These are phyloP conservation scores for Maudiozyma humilis DNA, from an alignment of 1,139 yeast species.

Conservation along the genomic window DNA sequence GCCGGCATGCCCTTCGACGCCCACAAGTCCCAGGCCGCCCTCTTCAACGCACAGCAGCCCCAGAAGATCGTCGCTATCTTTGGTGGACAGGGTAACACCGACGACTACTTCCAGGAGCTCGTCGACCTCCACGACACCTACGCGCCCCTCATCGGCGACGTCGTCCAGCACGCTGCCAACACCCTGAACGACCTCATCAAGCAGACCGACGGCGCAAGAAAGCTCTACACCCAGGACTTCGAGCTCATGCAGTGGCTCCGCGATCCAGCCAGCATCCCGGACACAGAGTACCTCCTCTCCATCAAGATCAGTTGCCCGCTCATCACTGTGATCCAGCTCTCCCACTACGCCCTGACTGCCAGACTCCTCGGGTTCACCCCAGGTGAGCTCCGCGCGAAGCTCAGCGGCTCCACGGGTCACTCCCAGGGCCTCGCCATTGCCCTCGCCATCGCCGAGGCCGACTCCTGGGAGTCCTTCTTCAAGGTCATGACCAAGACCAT, in stretches of 20 bases:
- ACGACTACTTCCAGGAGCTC: slow-evolving; percentile 94
- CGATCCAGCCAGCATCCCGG: slow-evolving; percentile 80
- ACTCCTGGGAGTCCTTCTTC: slow-evolving; percentile 77
- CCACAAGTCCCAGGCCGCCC: slow-evolving; percentile 48
- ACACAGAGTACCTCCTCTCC: slow-evolving; percentile 74
- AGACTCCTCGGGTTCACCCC: slow-evolving; percentile 81
- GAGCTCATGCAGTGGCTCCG: slow-evolving; percentile 83
- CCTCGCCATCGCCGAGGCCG: slow-evolving; percentile 78
- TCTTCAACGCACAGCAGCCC: slow-evolving; percentile 48
- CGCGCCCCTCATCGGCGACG: slow-evolving; percentile 64
- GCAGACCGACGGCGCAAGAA: slow-evolving; percentile 69
- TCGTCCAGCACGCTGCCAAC: slow-evolving; percentile 60
- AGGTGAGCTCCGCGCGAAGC: slow-evolving; percentile 66
- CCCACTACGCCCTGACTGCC: slow-evolving; percentile 86
- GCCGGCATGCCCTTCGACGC: slow-evolving; percentile 42
- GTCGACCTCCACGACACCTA: slow-evolving; percentile 75
- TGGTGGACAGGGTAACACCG: slow-evolving; percentile 99
- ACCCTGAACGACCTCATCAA: slow-evolving; percentile 62
- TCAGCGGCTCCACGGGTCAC: slow-evolving; percentile 92
- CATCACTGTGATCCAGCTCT: slow-evolving; percentile 89
- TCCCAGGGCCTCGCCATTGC: slow-evolving; percentile 97
- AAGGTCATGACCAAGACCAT: slow-evolving; percentile 68
- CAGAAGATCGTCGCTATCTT: slow-evolving; percentile 76
- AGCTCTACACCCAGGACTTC: slow-evolving; percentile 88
- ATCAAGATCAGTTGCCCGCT: slow-evolving; percentile 95